Conservation (phyloP, 2,329 filamentous ascomycete species). For the Aspergillus brasiliensis region DNA sequence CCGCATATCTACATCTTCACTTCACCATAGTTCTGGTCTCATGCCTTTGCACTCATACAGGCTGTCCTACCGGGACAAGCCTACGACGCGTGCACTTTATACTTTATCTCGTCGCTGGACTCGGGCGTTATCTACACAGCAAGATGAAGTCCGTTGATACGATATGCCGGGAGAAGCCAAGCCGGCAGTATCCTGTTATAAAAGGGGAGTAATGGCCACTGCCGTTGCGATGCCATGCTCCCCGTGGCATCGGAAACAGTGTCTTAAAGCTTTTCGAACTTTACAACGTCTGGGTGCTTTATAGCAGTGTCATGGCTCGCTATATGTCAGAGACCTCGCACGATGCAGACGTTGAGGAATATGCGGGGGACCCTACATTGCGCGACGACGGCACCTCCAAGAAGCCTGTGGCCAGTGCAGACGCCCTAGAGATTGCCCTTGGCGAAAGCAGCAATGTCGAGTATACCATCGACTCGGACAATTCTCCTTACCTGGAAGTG, state of each 20-base stretch:
- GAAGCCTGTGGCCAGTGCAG: constrained; percentile 19
- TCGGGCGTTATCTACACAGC: background rate
- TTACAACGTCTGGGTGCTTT: background rate
- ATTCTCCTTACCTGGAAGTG: constrained; percentile 32
- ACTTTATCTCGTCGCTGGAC: constrained; percentile 2
- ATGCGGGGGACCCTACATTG: constrained; percentile 5
- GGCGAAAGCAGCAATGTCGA: constrained; percentile 19
- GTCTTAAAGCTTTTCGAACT: background rate
- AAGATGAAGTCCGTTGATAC: background rate
- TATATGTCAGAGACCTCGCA: constrained; percentile 4
- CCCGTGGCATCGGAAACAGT: background rate
- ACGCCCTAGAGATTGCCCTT: constrained; percentile 24
- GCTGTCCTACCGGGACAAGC: constrained; percentile 3
- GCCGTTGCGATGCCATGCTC: background rate
- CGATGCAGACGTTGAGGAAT: constrained; percentile 16
- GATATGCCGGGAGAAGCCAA: background rate
- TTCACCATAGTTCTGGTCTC: background rate
- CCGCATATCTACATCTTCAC: background rate
- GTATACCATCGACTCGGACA: constrained; percentile 28
- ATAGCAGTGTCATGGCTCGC: constrained; percentile 6
- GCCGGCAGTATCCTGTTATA: background rate
- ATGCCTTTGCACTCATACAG: background rate
- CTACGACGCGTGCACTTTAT: background rate
- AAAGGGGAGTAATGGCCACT: constrained; percentile 3
- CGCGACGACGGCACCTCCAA: constrained; percentile 11